These are phyloP conservation scores for Lycium ferocissimum DNA, from an alignment of 257 asterid species.

Conservation along the genomic window DNA sequence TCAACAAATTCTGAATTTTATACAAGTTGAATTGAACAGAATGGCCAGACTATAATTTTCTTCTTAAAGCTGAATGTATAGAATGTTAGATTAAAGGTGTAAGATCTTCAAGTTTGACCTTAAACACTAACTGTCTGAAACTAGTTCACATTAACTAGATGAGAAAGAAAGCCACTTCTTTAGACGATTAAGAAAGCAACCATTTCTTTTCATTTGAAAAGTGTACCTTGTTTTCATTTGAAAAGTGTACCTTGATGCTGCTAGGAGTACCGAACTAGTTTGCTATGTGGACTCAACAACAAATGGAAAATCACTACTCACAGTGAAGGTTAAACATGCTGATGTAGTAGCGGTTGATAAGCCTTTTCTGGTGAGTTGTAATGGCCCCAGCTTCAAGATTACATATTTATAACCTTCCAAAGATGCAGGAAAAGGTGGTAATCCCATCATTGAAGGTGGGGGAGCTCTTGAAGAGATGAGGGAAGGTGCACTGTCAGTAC, in stretches of 20 bases:
- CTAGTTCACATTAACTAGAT: no score
- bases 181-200: no score
- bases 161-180: no score
- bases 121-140: no score
- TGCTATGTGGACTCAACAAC: background rate
- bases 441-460: slow-evolving; percentile 75
- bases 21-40: no score
- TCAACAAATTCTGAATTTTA: no score
- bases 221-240: background rate
- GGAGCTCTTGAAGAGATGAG: slow-evolving; percentile 80
- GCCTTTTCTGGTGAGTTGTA: slow-evolving; percentile 87
- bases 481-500: slow-evolving; percentile 91
- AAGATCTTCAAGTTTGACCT: no score
- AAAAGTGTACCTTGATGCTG: background rate
- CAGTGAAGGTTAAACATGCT: slow-evolving; percentile 92
- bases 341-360: slow-evolving; percentile 82
- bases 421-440: slow-evolving; percentile 65
- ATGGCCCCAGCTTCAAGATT: slow-evolving; percentile 79
- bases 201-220: background rate
- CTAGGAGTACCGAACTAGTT: slow-evolving; percentile 11
- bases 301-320: slow-evolving; percentile 46
- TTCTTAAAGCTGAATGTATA: no score
- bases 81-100: no score
- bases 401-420: slow-evolving; percentile 79
- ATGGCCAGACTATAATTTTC: no score